phyloP scores from a whole-genome alignment of 202 grass and related monocot genomes.

The Hordeum pubiflorum region DNA sequence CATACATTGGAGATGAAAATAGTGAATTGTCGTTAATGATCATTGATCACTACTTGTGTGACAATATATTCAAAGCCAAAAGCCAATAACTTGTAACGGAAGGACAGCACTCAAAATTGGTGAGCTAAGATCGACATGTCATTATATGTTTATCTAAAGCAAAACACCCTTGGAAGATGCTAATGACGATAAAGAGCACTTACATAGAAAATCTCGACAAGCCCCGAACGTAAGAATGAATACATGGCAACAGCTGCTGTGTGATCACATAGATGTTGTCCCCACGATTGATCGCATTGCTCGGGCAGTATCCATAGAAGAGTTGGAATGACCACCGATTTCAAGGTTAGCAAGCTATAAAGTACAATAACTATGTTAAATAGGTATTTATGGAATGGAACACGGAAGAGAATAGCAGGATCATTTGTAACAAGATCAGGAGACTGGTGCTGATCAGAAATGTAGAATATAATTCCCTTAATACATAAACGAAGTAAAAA shows the following conservation, averaged over 20 bases:
- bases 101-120: not conserved
- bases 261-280: slow-evolving; percentile 47
- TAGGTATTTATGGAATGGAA: slow-evolving; percentile 1
- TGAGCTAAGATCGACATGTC: not conserved
- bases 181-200: slow-evolving; percentile 27
- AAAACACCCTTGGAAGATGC: not conserved
- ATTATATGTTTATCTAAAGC: not conserved
- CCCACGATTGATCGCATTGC: slow-evolving; percentile 34
- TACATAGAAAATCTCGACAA: slow-evolving; percentile 93
- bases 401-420: not conserved
- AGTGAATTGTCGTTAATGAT: not conserved
- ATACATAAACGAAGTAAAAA: not conserved
- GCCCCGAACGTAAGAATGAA: slow-evolving; percentile 55
- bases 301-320: slow-evolving; percentile 86
- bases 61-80: not conserved
- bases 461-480: not conserved
- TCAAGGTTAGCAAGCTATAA: slow-evolving; percentile 81
- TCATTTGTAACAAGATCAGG: slow-evolving; percentile 8
- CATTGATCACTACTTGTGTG: not conserved
- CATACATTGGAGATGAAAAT: not conserved
- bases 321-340: slow-evolving; percentile 76
- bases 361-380: slow-evolving; percentile 31
- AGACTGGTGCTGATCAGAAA: not conserved
- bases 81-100: not conserved
- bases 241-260: slow-evolving; percentile 35